These are phyloP conservation scores for Cryptococcus sp. DNA, from an alignment of 1,284 basidiomycete species.

Conservation along the genomic window DNA sequence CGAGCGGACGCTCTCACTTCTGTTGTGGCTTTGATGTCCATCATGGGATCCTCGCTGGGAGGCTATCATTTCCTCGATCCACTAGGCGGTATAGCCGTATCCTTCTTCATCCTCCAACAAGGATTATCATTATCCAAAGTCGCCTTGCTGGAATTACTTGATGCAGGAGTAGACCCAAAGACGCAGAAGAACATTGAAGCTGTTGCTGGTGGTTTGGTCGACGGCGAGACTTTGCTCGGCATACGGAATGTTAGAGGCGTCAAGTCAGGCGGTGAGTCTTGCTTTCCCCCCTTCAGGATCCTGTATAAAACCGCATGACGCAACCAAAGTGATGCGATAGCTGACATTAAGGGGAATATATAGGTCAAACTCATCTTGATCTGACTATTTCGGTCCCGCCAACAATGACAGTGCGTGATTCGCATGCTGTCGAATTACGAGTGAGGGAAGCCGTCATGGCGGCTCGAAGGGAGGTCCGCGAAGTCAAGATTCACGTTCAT, in stretches of 20 bases:
- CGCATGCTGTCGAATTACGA: slow-evolving; percentile 63
- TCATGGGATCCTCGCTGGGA: slow-evolving; percentile 79
- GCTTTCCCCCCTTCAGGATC: too few species aligned
- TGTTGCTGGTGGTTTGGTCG: slow-evolving; percentile 62
- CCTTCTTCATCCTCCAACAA: slow-evolving; percentile 83
- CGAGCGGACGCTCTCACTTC: slow-evolving; percentile 91
- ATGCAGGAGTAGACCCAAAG: slow-evolving; percentile 70
- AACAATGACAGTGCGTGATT: slow-evolving; percentile 62
- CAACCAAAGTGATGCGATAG: background rate
- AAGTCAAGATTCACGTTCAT: slow-evolving; percentile 72
- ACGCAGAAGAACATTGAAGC: slow-evolving; percentile 61
- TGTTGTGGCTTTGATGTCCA: slow-evolving; percentile 81
- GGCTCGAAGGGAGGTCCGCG: slow-evolving; percentile 70
- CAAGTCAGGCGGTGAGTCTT: slow-evolving; percentile 61
- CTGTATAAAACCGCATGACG: background rate
- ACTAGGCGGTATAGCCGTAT: slow-evolving; percentile 87
- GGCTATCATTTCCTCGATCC: slow-evolving; percentile 86
- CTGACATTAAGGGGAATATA: background rate
- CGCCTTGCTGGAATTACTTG: slow-evolving; percentile 80
- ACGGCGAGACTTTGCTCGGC: slow-evolving; percentile 56
- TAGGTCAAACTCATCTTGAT: slow-evolving; percentile 50
- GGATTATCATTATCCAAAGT: slow-evolving; percentile 70
- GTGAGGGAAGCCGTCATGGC: slow-evolving; percentile 65
- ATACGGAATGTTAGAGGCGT: slow-evolving; percentile 71
- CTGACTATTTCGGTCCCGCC: slow-evolving; percentile 66